phyloP scores from a whole-genome alignment of 192 early-diverging fungal species.

The Coemansia guatemalensis region DNA sequence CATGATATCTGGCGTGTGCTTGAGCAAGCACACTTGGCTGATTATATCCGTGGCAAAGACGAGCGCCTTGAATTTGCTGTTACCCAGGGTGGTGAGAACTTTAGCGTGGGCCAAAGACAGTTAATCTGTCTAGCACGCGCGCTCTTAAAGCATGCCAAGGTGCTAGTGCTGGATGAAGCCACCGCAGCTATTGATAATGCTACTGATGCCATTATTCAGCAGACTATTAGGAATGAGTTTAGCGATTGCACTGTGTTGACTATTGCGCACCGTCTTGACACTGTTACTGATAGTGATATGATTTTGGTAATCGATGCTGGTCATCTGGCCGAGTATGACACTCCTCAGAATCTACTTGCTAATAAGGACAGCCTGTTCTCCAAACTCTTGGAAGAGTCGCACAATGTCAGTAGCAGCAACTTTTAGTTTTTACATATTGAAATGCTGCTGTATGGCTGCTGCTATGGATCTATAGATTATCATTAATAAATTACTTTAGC shows the following conservation, averaged over 20 bases:
- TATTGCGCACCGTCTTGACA: constrained; percentile 69
- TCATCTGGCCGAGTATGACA: constrained; percentile 59
- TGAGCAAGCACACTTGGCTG: constrained; percentile 57
- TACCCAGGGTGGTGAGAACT: constrained; percentile 67
- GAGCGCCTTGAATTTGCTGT: constrained; percentile 34
- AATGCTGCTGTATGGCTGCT: too few relatives aligned
- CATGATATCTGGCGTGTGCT: constrained; percentile 63
- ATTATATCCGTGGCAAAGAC: constrained; percentile 21
- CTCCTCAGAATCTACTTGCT: constrained; percentile 56
- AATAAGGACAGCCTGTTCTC: constrained; percentile 60
- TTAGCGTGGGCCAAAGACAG: constrained; percentile 81
- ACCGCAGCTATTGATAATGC: constrained; percentile 50
- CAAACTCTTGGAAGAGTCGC: constrained; percentile 62
- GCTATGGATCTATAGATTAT: too few relatives aligned
- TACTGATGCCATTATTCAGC: constrained; percentile 60
- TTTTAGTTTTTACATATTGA: too few relatives aligned
- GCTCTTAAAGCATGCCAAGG: constrained; percentile 65
- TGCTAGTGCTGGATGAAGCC: constrained; percentile 71
- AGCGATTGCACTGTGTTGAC: constrained; percentile 64
- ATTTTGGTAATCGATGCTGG: constrained; percentile 66
- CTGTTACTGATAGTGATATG: constrained; percentile 58
- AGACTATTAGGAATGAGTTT: constrained; percentile 62
- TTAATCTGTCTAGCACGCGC: constrained; percentile 79
- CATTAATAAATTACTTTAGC: too few relatives aligned
- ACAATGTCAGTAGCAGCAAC: constrained; percentile 18